phyloP scores from a whole-genome alignment of 2,329 filamentous ascomycete genomes.

The Biscogniauxia mediterranea region DNA sequence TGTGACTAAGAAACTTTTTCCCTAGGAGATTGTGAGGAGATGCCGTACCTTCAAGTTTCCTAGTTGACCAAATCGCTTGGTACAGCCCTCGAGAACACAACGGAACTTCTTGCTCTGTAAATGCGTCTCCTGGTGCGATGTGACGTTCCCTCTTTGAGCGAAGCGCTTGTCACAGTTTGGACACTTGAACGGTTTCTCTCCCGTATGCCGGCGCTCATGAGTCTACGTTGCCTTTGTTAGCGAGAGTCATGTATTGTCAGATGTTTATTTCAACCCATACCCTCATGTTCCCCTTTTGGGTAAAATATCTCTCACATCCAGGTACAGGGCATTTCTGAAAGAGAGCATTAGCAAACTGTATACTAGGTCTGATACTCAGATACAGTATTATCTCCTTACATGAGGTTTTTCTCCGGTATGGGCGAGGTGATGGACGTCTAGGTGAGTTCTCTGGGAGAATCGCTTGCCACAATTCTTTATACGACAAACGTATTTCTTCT shows the following conservation, averaged over 20 bases:
- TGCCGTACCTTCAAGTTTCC: conserved; percentile 80
- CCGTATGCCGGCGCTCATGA: conserved; percentile 67
- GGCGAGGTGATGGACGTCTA: conserved; percentile 83
- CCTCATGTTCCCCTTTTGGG: conserved; percentile 87
- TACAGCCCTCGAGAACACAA: conserved; percentile 79
- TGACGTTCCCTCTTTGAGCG: conserved; percentile 80
- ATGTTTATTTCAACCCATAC: conserved; percentile 43
- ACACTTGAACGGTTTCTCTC: conserved; percentile 79
- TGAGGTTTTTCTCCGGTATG: conserved; percentile 92
- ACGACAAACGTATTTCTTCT: conserved; percentile 72
- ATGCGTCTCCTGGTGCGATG: conserved; percentile 81
- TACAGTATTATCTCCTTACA: conserved; percentile 50
- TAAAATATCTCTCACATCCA: conserved; percentile 69
- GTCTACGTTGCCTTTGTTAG: conserved; percentile 51
- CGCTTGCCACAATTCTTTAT: conserved; percentile 74
- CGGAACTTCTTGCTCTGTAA: conserved; percentile 73
- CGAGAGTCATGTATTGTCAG: neutral
- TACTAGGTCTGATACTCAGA: neutral
- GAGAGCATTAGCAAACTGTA: conserved; percentile 3
- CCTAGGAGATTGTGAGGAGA: neutral
- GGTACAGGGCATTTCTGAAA: conserved; percentile 22
- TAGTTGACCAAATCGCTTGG: conserved; percentile 84
- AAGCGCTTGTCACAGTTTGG: conserved; percentile 78
- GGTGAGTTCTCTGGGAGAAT: conserved; percentile 89
- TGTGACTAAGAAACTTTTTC: neutral